Evolutionary conservation across 805 yeast genomes (phyloP), one percentile per base, ranked within the genome.

Genomic region (Saccharomycopsis babjevae): DNA sequence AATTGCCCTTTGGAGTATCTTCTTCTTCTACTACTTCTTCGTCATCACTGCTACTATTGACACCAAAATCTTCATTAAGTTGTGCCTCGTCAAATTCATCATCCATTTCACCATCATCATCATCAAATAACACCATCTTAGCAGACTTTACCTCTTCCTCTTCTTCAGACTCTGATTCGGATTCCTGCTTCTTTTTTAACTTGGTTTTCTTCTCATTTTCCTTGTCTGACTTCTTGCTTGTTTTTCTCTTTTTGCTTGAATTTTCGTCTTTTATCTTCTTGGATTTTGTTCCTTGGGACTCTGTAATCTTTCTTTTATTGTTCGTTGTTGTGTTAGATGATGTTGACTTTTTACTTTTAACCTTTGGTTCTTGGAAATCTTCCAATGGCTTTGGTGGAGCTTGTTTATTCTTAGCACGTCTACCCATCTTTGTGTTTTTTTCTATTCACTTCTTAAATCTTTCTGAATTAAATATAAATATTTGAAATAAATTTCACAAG

Each of bases 381-480:
- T 93, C 98, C 64, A 85, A 77, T 5, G 91, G 71, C 40, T 97
- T 97, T 67, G 98, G 98, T 62, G 82, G 88, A 55, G 90, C 94
- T 76, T 93, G 98, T 79, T 89, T 93, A 69, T 89, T 87, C 74
- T 87, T 90, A 62, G 89, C 89, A 78, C 89, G 86, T 82, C 76
- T 75, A 73, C 98, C 98, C 96, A 92, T 89, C 59, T 50, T 61
- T 20, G 13, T 30, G 7, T 22, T 4, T 25, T 20, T 25, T 28
- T 25, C 16, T 22, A 46, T 46, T 25, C 22, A 25, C 25, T 18
- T 43, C 20, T 43, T 43, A 20, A 5, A 43, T 43, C 25, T 22
- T 5, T 13, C 5, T 5, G 5, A 18, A 43, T 22, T 18, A 6
- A 18, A 22, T 18, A 43, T 43, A 6, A 40, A 34, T 34, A 34